Evolutionary conservation across 768 basidiomycete species (phyloP).

Genomic region (Kwoniella newhampshirensis): DNA sequence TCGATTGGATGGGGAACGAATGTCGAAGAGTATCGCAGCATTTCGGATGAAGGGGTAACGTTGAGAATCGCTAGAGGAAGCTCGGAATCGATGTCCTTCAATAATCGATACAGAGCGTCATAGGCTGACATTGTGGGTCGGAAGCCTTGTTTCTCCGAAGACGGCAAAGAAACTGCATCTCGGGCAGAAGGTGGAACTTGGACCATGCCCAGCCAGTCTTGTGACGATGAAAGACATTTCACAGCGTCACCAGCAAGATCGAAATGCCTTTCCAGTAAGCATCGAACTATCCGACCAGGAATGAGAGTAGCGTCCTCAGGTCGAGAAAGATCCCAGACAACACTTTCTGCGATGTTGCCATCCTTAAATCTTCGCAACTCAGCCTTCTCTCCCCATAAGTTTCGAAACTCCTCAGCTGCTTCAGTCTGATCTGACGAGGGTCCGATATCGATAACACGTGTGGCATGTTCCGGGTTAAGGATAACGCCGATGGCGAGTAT

Average conservation of each 20-base stretch:
- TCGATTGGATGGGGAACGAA: constrained; percentile 78
- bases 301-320: constrained; percentile 79
- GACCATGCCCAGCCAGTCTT: constrained; percentile 36
- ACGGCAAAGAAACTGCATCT: constrained; percentile 47
- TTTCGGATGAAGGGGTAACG: constrained; percentile 70
- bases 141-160: constrained; percentile 54
- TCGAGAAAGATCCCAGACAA: constrained; percentile 86
- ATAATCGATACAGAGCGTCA: constrained; percentile 69
- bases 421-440: constrained; percentile 62
- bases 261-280: constrained; percentile 76
- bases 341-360: constrained; percentile 83
- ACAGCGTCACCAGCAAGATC: constrained; percentile 56
- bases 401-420: constrained; percentile 64
- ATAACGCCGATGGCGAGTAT: constrained; percentile 71
- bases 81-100: constrained; percentile 70
- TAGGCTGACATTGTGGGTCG: constrained; percentile 69
- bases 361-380: constrained; percentile 95
- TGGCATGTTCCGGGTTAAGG: constrained; percentile 69
- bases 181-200: constrained; percentile 52
- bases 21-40: constrained; percentile 74
- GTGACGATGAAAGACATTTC: constrained; percentile 30
- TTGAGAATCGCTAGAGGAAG: constrained; percentile 76
- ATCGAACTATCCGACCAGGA: constrained; percentile 69
- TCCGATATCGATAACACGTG: constrained; percentile 87
- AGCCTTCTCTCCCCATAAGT: constrained; percentile 87